Conservation (phyloP, 306 rosid species). For the Psophocarpus tetragonolobus region DNA sequence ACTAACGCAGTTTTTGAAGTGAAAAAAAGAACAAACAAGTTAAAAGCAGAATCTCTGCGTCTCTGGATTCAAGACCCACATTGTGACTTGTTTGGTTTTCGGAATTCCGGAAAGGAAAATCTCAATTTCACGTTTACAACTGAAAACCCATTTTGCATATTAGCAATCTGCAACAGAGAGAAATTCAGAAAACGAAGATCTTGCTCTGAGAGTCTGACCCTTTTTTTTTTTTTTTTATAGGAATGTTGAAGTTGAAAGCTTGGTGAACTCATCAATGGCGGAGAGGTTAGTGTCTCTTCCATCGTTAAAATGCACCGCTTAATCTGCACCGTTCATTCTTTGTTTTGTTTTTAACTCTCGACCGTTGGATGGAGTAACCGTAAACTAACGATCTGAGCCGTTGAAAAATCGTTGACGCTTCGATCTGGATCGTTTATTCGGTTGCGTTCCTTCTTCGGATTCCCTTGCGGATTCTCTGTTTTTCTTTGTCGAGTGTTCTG, state of each 20-base stretch:
- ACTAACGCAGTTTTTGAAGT: neutral
- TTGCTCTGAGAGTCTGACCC: constrained; percentile 8
- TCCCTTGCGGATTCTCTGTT: constrained; percentile 20
- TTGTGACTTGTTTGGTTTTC: neutral
- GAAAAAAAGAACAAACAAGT: neutral
- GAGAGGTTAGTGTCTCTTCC: constrained; percentile 50
- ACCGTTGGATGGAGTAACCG: constrained; percentile 48
- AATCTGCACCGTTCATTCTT: constrained; percentile 47
- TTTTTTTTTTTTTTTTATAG: constrained; percentile 30
- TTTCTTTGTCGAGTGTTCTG: neutral
- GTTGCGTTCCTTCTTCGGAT: constrained; percentile 59
- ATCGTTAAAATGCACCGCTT: constrained; percentile 24
- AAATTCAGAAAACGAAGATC: constrained; percentile 24
- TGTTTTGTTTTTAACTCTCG: neutral
- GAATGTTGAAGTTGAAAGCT: constrained; percentile 54
- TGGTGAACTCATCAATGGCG: constrained; percentile 75
- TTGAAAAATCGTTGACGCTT: constrained; percentile 49
- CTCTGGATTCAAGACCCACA: neutral
- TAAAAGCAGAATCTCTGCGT: neutral
- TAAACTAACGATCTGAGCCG: constrained; percentile 44
- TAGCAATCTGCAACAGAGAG: neutral
- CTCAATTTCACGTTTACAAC: neutral
- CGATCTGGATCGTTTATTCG: constrained; percentile 71
- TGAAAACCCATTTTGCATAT: neutral
- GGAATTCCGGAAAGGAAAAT: neutral